phyloP scores from a whole-genome alignment of 306 rosid genomes.

The Ochetophila trinervis region DNA sequence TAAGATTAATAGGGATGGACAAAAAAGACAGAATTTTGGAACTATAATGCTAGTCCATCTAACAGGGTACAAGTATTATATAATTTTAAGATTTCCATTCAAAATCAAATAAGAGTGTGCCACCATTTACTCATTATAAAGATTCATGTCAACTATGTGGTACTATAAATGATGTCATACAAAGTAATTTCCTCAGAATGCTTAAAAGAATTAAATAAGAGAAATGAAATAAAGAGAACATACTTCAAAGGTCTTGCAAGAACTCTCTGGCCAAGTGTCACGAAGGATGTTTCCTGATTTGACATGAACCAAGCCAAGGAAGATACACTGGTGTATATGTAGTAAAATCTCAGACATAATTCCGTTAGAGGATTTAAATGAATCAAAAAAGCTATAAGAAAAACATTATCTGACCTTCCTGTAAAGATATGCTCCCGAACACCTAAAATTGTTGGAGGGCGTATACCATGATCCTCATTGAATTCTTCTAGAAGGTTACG shows the following conservation, averaged over 20 bases:
- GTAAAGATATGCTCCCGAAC: slow-evolving; percentile 98
- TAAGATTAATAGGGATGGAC: not conserved
- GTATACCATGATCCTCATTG: slow-evolving; percentile 93
- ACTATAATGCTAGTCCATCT: not conserved
- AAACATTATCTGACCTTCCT: slow-evolving; percentile 65
- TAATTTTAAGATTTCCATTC: not conserved
- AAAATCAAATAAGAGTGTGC: not conserved
- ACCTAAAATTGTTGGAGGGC: slow-evolving; percentile 89
- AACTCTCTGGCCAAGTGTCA: slow-evolving; percentile 94
- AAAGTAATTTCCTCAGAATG: slow-evolving; percentile 6
- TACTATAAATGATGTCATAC: not conserved
- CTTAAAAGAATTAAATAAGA: slow-evolving; percentile 11
- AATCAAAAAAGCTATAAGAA: slow-evolving; percentile 8
- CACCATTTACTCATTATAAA: not conserved
- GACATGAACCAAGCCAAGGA: slow-evolving; percentile 99
- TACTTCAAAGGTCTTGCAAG: slow-evolving; percentile 98
- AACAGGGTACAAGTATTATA: not conserved
- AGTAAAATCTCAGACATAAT: slow-evolving; percentile 13
- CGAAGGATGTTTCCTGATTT: slow-evolving; percentile 96
- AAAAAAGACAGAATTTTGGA: not conserved
- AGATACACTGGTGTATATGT: slow-evolving; percentile 62
- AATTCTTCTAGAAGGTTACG: slow-evolving; percentile 97
- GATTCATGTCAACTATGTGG: slow-evolving; percentile 10
- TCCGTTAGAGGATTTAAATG: slow-evolving; percentile 3
- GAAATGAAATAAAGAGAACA: slow-evolving; percentile 32